Evolutionary conservation across 2,329 filamentous ascomycete genomes (phyloP).

Genomic region (Tolypocladium album): DNA sequence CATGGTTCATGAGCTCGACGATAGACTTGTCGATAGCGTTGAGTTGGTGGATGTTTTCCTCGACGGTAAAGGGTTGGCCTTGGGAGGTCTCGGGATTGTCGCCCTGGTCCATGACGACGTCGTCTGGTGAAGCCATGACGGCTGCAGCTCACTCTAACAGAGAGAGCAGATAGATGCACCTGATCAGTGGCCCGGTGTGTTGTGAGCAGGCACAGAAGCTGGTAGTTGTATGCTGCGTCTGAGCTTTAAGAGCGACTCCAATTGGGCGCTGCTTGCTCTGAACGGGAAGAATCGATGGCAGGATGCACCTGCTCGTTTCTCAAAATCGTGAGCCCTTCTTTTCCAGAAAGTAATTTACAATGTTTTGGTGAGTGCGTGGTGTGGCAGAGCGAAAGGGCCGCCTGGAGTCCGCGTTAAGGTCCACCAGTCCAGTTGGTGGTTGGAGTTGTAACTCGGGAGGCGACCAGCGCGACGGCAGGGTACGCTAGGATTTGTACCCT

Average conservation of each 20-base stretch:
- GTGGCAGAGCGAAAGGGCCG: neutral
- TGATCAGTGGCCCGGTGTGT: neutral
- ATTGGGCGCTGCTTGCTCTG: neutral
- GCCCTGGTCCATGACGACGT: conserved; percentile 18
- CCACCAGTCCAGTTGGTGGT: neutral
- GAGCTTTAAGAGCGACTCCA: neutral
- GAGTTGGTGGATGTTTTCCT: conserved; percentile 72
- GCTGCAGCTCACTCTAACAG: neutral
- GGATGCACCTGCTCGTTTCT: neutral
- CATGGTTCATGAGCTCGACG: conserved; percentile 29
- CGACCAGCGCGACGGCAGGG: too few relatives aligned
- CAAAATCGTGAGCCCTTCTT: neutral
- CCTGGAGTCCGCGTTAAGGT: too few relatives aligned
- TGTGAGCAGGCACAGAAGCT: neutral
- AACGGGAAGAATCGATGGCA: neutral
- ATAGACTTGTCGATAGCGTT: conserved; percentile 61
- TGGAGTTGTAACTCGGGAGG: neutral
- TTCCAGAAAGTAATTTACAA: neutral
- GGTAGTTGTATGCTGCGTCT: neutral
- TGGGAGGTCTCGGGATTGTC: conserved; percentile 6
- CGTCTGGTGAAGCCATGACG: conserved; percentile 20
- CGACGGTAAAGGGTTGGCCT: conserved; percentile 51
- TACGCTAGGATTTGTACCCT: neutral
- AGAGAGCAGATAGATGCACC: too few relatives aligned
- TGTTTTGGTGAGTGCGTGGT: neutral